Evolutionary conservation across 257 asterid species (phyloP).

Genomic region (Lavandula angustifolia): DNA sequence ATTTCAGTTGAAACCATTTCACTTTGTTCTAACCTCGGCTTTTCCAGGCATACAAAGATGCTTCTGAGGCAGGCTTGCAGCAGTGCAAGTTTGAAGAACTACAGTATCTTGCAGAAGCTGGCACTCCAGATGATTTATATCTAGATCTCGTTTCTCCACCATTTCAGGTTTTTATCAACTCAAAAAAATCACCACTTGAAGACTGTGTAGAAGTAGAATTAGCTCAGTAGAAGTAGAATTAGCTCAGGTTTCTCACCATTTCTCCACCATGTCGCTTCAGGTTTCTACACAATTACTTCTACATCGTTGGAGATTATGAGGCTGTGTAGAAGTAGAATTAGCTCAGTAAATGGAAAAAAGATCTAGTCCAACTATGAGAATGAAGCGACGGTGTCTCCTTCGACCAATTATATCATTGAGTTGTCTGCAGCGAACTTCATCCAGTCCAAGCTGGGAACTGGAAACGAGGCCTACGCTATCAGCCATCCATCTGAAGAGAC

Average conservation of each 20-base stretch:
- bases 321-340: conserved; percentile 32
- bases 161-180: background rate
- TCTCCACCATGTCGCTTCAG: too few relatives aligned
- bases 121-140: conserved; percentile 18
- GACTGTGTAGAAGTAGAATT: conserved; percentile 33
- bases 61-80: background rate
- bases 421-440: conserved; percentile 50
- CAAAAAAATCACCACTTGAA: conserved; percentile 25
- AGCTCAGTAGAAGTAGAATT: conserved; percentile 23
- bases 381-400: background rate
- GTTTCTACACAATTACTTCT: conserved; percentile 31
- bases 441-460: conserved; percentile 26
- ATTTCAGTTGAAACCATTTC: conserved; percentile 9
- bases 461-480: conserved; percentile 29
- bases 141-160: conserved; percentile 19
- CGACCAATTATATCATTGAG: conserved; percentile 36
- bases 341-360: conserved; percentile 23
- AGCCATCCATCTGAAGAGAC: conserved; percentile 41
- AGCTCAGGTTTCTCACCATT: too few relatives aligned
- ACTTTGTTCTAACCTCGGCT: background rate
- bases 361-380: conserved; percentile 9
- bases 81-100: background rate
- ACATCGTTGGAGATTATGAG: conserved; percentile 48
- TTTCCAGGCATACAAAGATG: conserved; percentile 2
- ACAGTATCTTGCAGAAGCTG: background rate